Base-by-base conservation (phyloP, 441 rosid genomes). In the Euphorbia neoarborescens region DNA sequence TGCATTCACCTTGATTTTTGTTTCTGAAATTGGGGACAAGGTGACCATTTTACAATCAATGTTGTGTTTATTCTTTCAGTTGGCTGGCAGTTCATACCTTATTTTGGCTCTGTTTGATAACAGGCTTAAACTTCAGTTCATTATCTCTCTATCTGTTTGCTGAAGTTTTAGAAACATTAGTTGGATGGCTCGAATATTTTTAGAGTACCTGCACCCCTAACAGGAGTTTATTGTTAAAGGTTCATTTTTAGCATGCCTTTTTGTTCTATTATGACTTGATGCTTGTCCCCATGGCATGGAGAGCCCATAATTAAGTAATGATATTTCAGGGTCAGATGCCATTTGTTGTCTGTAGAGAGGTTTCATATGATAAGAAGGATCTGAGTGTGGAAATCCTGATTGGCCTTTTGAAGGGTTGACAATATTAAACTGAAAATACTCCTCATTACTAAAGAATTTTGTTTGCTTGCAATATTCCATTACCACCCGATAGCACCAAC, bases 21-120 rank as follows among this genome's bases (percentile, higher is more conserved):
- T 92, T 73, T 92, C 98, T 34, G 96, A 92, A 83, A 90, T 92
- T 24, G 96, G 98, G 68, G 96, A 92, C 86, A 90, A 89, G 98
- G 96, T 90, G 85, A 59, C 57, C 51, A 50, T 64, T 30, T 70
- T 48, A 46, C 37, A 27, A 5, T 62, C 7, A 25, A n/a, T 13
- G 38, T 17, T 50, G 12, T 59, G 44, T 24, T 66, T 60, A 15
- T 50, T 48, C 62, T 28, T 57, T 32, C 66, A 57, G 48, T 38
- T 25, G 19, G 48, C 38, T 48, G 0, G 53, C 30, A 50, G 24
- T n/a, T 34, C 58, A 24, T 15, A 27, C n/a, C 46, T 12, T 28
- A 9, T 20, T 24, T 8, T 35, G 46, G 38, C 50, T 71, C 65
- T 59, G 56, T 70, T 27, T 20, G 17, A 42, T 51, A 38, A 42